Conservation (phyloP, 108 stramenopile species). For the Nannochloropsis oceanica region DNA sequence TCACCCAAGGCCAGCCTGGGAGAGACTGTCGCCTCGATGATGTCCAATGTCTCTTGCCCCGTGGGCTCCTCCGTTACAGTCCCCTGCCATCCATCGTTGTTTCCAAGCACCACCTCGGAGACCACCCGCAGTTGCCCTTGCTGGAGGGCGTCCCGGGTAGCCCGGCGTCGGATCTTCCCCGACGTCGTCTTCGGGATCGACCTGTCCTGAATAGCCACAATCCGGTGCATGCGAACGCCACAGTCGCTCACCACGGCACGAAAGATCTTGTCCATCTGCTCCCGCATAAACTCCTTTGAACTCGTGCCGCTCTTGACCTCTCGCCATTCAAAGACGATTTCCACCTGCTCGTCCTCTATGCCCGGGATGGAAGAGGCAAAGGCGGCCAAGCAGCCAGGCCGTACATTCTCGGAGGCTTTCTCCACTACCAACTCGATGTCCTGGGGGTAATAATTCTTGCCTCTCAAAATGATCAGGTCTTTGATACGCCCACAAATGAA, state of each 20-base stretch:
- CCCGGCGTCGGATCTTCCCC: constrained; percentile 70
- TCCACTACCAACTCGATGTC: constrained; percentile 90
- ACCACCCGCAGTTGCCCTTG: not conserved
- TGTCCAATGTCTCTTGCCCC: not conserved
- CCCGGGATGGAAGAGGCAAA: constrained; percentile 32
- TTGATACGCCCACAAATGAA: constrained; percentile 81
- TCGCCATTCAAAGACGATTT: not conserved
- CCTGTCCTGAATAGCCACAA: constrained; percentile 54
- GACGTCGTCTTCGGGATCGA: constrained; percentile 95
- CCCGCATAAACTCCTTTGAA: not conserved
- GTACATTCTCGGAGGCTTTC: constrained; percentile 29
- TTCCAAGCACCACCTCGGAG: not conserved
- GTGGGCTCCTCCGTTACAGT: not conserved
- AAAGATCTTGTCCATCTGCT: not conserved
- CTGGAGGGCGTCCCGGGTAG: constrained; percentile 4
- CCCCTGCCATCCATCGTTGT: not conserved
- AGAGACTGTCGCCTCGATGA: not conserved
- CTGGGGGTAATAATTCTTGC: constrained; percentile 95
- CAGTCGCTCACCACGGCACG: not conserved
- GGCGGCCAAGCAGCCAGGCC: constrained; percentile 92
- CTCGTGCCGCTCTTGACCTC: not conserved
- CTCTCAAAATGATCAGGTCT: constrained; percentile 92
- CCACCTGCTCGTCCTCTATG: not conserved
- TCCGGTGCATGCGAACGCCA: constrained; percentile 25
- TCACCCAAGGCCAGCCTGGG: not conserved